Evolutionary conservation across 202 grass and related monocot species (phyloP).

Genomic region (Hordeum pubiflorum): DNA sequence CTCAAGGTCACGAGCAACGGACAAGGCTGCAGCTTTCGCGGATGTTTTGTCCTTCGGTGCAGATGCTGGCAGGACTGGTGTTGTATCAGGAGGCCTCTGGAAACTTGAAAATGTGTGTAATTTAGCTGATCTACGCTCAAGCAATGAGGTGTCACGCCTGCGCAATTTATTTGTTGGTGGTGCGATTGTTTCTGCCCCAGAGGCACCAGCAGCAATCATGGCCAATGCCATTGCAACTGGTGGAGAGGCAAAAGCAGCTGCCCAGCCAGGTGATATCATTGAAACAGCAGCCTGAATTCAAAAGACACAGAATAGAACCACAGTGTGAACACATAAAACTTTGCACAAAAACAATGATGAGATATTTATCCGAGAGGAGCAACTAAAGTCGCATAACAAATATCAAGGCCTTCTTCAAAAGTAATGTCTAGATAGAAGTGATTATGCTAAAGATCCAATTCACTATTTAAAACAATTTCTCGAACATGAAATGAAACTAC

Average conservation of each 20-base stretch:
- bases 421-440: not conserved
- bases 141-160: constrained; percentile 56
- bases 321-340: constrained; percentile 1
- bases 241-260: constrained; percentile 83
- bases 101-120: constrained; percentile 70
- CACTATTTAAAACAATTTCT: not conserved
- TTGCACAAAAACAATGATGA: constrained; percentile 2
- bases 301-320: not conserved
- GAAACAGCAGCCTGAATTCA: constrained; percentile 59
- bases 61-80: constrained; percentile 24
- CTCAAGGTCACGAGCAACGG: constrained; percentile 72
- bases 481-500: constrained; percentile 3
- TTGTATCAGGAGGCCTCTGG: constrained; percentile 50
- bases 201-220: constrained; percentile 79
- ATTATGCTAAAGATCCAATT: not conserved
- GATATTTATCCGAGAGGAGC: constrained; percentile 13
- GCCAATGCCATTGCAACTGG: constrained; percentile 80
- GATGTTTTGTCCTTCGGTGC: constrained; percentile 66
- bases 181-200: constrained; percentile 49
- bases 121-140: constrained; percentile 58
- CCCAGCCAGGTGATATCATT: constrained; percentile 76
- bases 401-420: constrained; percentile 1
- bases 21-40: constrained; percentile 61
- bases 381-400: constrained; percentile 6
- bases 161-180: constrained; percentile 40